Evolutionary conservation across 108 stramenopile species (phyloP).

Genomic region (Ochromonas danica): DNA sequence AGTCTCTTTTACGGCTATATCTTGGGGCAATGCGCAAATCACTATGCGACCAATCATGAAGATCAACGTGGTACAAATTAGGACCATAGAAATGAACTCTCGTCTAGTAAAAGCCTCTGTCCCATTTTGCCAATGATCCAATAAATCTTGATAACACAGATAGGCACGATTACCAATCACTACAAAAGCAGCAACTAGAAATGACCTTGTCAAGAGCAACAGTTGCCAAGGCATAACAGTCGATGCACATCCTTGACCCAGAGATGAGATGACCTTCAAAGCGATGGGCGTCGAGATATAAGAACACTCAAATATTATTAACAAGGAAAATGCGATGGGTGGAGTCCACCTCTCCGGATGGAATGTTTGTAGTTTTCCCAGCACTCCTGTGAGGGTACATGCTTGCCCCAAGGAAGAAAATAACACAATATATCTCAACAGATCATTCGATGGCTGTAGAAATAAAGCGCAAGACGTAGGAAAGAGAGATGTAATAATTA

Average conservation of each 20-base stretch:
- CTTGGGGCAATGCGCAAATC: background rate
- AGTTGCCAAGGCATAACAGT: background rate
- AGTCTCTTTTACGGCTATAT: background rate
- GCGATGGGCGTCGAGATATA: background rate
- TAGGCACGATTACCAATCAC: background rate
- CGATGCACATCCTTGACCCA: background rate
- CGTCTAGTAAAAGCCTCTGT: background rate
- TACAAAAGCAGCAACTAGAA: background rate
- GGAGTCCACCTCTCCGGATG: background rate
- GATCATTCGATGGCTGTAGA: no score
- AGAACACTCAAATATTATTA: background rate
- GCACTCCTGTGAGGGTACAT: background rate
- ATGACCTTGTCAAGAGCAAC: background rate
- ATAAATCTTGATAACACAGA: background rate
- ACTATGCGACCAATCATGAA: background rate
- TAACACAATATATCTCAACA: background rate
- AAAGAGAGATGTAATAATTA: background rate
- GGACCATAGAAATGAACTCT: background rate
- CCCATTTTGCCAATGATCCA: background rate
- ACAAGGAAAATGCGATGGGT: background rate
- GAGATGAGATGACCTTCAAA: background rate
- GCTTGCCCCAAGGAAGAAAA: background rate
- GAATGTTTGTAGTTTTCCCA: slow-evolving; percentile 11
- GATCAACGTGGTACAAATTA: background rate
- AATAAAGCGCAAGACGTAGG: no score